phyloP scores from a whole-genome alignment of 2,329 filamentous ascomycete genomes.

The Capronia coronata region DNA sequence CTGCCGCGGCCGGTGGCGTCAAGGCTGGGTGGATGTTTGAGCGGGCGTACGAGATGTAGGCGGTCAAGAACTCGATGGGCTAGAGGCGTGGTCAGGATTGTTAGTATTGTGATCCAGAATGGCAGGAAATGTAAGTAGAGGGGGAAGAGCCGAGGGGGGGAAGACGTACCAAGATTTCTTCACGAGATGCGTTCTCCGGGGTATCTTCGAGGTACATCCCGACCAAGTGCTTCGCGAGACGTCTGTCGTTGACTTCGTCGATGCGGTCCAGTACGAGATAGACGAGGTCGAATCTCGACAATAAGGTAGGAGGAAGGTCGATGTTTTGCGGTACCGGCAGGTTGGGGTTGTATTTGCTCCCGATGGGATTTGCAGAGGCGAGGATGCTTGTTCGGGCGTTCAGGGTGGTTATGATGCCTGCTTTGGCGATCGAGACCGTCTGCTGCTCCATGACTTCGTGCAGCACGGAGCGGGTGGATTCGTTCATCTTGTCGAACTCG shows the following conservation, averaged over 20 bases:
- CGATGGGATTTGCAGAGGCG: conserved; percentile 94
- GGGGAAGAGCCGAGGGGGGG: no score
- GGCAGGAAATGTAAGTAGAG: no score
- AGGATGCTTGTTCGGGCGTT: conserved; percentile 94
- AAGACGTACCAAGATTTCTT: conserved; percentile 81
- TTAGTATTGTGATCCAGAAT: no score
- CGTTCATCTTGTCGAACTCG: conserved; percentile 75
- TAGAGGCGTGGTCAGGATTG: conserved; percentile 33
- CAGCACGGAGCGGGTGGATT: conserved; percentile 64
- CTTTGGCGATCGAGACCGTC: conserved; percentile 71
- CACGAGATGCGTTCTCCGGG: conserved; percentile 69
- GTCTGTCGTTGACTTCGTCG: conserved; percentile 81
- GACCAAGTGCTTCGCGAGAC: conserved; percentile 83
- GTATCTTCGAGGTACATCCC: conserved; percentile 96
- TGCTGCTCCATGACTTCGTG: conserved; percentile 80
- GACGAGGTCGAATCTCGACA: conserved; percentile 93
- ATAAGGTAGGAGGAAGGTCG: conserved; percentile 85
- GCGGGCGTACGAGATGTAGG: conserved; percentile 95
- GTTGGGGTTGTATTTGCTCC: conserved; percentile 94
- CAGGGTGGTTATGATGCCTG: conserved; percentile 75
- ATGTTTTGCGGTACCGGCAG: conserved; percentile 96
- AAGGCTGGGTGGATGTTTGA: conserved; percentile 76
- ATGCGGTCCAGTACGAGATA: conserved; percentile 93
- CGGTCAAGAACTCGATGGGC: conserved; percentile 91
- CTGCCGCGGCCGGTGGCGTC: conserved; percentile 69